phyloP scores from a whole-genome alignment of 2,329 filamentous ascomycete genomes.

The Malbranchea cinnamomea region DNA sequence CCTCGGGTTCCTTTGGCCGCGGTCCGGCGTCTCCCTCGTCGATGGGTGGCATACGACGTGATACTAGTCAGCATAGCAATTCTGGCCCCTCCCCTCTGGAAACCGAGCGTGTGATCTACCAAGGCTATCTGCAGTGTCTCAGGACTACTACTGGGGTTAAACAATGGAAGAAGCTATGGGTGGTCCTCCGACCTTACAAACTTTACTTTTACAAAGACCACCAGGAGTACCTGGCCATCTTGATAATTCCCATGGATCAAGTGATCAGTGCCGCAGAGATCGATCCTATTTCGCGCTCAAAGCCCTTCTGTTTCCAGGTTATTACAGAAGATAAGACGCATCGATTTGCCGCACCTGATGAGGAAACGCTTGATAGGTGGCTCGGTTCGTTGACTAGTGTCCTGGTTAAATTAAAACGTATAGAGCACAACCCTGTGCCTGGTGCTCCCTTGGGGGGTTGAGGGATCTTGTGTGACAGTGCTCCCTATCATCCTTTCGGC shows the following conservation, averaged over 20 bases:
- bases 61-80: slow-evolving; percentile 48
- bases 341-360: slow-evolving; percentile 60
- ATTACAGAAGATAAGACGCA: slow-evolving; percentile 85
- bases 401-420: slow-evolving; percentile 12
- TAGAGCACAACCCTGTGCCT: not conserved
- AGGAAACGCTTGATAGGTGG: slow-evolving; percentile 70
- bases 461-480: no score
- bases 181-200: slow-evolving; percentile 70
- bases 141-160: slow-evolving; percentile 66
- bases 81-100: slow-evolving; percentile 41
- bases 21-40: slow-evolving; percentile 9
- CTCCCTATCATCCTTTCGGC: not conserved
- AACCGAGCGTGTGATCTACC: slow-evolving; percentile 80
- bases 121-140: slow-evolving; percentile 76
- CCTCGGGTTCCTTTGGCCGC: slow-evolving; percentile 14
- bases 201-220: slow-evolving; percentile 89
- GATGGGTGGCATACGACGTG: slow-evolving; percentile 27
- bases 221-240: slow-evolving; percentile 70
- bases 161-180: slow-evolving; percentile 93
- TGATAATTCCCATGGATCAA: slow-evolving; percentile 61
- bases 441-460: no score
- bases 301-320: slow-evolving; percentile 76
- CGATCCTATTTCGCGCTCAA: slow-evolving; percentile 71
- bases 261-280: slow-evolving; percentile 89
- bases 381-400: slow-evolving; percentile 80